Base-by-base conservation (phyloP, 1,284 basidiomycete species). In the Afroboletus lepidellus region DNA sequence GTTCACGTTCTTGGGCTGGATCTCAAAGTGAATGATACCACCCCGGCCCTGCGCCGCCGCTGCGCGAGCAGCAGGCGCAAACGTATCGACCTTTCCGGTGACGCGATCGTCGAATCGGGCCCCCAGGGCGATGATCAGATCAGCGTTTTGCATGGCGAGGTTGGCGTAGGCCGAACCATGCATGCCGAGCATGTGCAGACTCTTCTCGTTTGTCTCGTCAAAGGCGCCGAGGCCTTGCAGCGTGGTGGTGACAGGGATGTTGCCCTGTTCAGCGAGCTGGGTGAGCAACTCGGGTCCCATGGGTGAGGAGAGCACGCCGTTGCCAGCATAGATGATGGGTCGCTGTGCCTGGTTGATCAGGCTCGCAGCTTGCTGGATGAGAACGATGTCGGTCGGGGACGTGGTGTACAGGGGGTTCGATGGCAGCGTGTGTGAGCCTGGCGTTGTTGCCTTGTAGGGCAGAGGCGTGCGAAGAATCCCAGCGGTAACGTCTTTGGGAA, bases 21-120 rank as follows among this genome's bases (percentile, higher is more conserved):
- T 94, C 77, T 99, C 97, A 67, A 98, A 98, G 76, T 99, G 96
- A 65, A 99, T 95, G 76, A 99, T 98, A 50, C 96, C 97, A 25
- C 97, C 96, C 2, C 84, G 82, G 47, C 94, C 92, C 65, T 90
- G 80, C 3, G 81, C 75, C 5, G 96, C 94, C 13, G 96, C 96
- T 16, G 89, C 90, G 48, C 82, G 79, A 1, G 96, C 96, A 21
- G 87, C 90, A 25, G 96, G 96, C 0, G 94, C 96, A 63, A 99
- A 99, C 1, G 83, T 79, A 68, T 89, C 85, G 56, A 98, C 74
- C 69, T 90, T 95, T 54, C 94, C 94, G 4, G 96, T 99, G 15
- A 98, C 94, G 70, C 97, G 95, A 74, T 99, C 97, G 69, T 99
- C 96, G 72, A 99, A 99, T 48, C 96, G 85, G 16, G 85, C 93